These are phyloP conservation scores for Pulveroboletus sp. DNA, from an alignment of 768 basidiomycete genomes.

Conservation along the genomic window DNA sequence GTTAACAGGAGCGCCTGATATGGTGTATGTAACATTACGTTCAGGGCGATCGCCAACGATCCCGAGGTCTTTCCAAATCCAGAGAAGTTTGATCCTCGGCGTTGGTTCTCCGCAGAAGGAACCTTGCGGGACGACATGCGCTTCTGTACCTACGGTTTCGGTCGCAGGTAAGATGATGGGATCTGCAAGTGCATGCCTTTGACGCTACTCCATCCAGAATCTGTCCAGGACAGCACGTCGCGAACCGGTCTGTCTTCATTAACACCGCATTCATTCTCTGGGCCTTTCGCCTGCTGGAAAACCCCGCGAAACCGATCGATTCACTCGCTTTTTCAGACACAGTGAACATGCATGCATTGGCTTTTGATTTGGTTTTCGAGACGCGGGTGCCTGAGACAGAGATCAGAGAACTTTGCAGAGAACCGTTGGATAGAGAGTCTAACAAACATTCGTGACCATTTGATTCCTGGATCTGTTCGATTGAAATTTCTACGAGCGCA, in stretches of 20 bases:
- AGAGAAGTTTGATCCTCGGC: conserved; percentile 10
- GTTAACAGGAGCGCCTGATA: neutral
- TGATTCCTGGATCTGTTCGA: neutral
- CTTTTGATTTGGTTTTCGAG: conserved; percentile 12
- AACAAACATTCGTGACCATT: neutral
- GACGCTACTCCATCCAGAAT: conserved; percentile 1
- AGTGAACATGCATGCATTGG: conserved; percentile 4
- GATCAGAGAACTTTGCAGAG: conserved; percentile 7
- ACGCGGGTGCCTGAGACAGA: neutral
- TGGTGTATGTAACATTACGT: neutral
- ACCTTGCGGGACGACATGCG: conserved; percentile 4
- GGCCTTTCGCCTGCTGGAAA: conserved; percentile 52
- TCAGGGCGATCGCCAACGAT: conserved; percentile 12
- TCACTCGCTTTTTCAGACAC: conserved; percentile 49
- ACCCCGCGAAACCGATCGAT: conserved; percentile 52
- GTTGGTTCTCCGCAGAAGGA: conserved; percentile 4
- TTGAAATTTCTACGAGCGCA: too few species aligned
- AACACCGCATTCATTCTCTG: conserved; percentile 60
- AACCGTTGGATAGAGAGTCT: neutral
- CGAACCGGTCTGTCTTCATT: conserved; percentile 49
- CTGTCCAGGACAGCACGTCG: conserved; percentile 36
- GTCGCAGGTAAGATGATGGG: conserved; percentile 6
- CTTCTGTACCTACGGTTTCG: conserved; percentile 9
- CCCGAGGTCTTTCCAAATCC: conserved; percentile 10
- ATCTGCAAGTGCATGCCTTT: neutral